Conservation (phyloP, 345 rosid genomes). For the Jatropha curcas region DNA sequence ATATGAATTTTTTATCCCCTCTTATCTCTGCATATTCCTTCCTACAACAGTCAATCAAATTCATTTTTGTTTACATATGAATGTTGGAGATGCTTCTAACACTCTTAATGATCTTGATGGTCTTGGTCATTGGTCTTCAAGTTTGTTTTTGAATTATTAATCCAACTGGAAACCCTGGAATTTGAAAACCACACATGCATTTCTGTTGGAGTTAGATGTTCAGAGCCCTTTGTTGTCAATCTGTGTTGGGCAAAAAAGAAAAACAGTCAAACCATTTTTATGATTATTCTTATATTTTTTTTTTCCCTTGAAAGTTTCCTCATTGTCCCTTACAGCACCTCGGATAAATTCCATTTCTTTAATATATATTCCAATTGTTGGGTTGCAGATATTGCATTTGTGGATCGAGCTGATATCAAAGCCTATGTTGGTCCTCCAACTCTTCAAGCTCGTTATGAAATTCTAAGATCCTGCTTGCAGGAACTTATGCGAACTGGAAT, state of each 20-base stretch:
- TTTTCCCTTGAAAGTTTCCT: background rate
- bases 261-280: background rate
- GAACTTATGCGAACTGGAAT: slow-evolving; percentile 76
- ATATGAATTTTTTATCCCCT: background rate
- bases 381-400: slow-evolving; percentile 87
- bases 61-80: background rate
- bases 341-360: background rate
- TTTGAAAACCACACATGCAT: background rate
- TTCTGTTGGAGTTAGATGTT: background rate
- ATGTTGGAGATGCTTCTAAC: background rate
- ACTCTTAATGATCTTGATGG: background rate
- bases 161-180: background rate
- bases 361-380: slow-evolving; percentile 1
- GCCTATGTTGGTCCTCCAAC: slow-evolving; percentile 98
- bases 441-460: slow-evolving; percentile 89
- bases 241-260: background rate
- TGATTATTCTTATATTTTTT: background rate
- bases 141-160: background rate
- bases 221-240: background rate
- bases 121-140: background rate
- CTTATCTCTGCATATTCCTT: background rate
- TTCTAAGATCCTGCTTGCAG: slow-evolving; percentile 78
- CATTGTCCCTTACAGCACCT: background rate
- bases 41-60: background rate
- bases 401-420: slow-evolving; percentile 95